Evolutionary conservation across 805 yeast species (phyloP), one percentile per base, ranked within the genome.

Genomic region (Diddensiella caesifluorescens): DNA sequence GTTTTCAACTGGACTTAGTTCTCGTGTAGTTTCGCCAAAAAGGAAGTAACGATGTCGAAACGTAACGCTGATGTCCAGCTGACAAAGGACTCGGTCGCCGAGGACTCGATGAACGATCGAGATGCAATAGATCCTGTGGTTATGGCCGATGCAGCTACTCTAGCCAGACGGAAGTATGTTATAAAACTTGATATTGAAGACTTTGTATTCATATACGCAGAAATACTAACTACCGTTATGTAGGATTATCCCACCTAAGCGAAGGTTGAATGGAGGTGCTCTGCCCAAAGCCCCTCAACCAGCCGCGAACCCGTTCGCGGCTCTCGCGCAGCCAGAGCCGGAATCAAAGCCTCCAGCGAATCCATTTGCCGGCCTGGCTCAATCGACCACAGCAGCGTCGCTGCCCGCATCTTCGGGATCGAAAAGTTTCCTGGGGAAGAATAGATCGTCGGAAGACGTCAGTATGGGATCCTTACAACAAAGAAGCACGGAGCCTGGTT

Each of bases 31-130:
- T n/a, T n/a, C n/a, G n/a, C n/a, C n/a, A n/a, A n/a, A n/a, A n/a
- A n/a, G n/a, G n/a, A n/a, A n/a, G n/a, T n/a, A n/a, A n/a, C n/a
- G 32, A 43, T 43, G 47, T 43, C 50, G 2, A 86, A 86, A 60
- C 73, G 95, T 63, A 64, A 71, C 42, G 87, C 88, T 16, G 74
- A 69, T 39, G 61, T 68, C 16, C 95, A 86, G 60, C 65, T 85
- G 37, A 73, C 78, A 13, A 72, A 73, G 49, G 86, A 79, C 42
- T 65, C 61, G 22, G 55, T 56, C 3, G 57, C 53, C 30, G 62
- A 59, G 4, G 60, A 52, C 26, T 16, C 13, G 12, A 62, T 58
- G 3, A 59, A 57, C 4, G 66, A 63, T 27, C 65, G 68, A 28
- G 71, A 67, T 13, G 74, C 67, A 4, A 68, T 63, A 5, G 68